Evolutionary conservation across 2,329 filamentous ascomycete species (phyloP).

Genomic region (Trichophyton equinum): DNA sequence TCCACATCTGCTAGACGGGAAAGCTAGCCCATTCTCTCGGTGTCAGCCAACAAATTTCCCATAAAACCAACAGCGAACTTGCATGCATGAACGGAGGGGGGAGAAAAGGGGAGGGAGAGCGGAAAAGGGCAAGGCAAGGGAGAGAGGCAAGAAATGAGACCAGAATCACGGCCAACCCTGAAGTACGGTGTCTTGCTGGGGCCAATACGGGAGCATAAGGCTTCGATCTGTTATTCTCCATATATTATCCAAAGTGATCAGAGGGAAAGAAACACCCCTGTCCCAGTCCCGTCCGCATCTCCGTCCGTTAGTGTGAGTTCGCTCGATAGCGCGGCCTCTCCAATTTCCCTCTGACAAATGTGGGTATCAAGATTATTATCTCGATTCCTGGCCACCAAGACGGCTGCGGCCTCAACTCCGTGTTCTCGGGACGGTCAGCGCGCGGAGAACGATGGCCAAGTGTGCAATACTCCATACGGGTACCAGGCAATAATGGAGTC

Average conservation of each 20-base stretch:
- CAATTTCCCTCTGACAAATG: slow-evolving; percentile 1
- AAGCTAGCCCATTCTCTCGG: background rate
- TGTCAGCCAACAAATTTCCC: background rate
- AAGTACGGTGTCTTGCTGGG: background rate
- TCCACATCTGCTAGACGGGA: background rate
- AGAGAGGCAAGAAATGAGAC: background rate
- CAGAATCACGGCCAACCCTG: background rate
- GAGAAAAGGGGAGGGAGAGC: background rate
- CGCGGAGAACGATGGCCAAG: background rate
- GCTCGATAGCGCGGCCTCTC: background rate
- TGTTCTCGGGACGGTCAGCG: background rate
- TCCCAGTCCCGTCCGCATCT: background rate
- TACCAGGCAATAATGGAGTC: background rate
- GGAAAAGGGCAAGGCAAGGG: background rate
- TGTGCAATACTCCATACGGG: background rate
- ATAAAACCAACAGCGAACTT: background rate
- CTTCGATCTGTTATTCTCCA: background rate
- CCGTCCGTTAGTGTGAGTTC: background rate
- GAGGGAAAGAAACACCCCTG: background rate
- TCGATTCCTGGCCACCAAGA: background rate
- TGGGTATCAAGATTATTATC: background rate
- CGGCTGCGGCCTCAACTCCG: slow-evolving; percentile 3
- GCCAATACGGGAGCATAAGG: background rate
- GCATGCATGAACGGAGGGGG: background rate
- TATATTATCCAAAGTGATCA: background rate